Base-by-base conservation (phyloP, 139 green algal genomes). In the Picochlorum costavermella region DNA sequence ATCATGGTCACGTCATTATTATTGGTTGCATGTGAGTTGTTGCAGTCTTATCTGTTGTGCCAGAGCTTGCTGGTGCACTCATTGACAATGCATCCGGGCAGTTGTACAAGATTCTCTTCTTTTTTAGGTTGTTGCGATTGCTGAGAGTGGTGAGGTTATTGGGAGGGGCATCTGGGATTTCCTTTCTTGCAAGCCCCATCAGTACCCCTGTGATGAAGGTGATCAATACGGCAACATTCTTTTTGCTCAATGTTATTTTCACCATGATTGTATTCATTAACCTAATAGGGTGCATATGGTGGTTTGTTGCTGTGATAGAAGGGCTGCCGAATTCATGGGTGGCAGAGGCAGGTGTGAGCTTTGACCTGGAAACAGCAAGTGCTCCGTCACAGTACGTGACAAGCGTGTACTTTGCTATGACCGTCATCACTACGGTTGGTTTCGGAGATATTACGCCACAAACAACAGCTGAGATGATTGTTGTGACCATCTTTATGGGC, bases 361-460 rank as follows among this genome's bases (percentile, higher is more conserved):
- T 56, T 40, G 25, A 43, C 0, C 23, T 59, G 11, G 60, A 66
- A 43, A 25, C 14, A 23, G 25, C 36, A 31, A 13, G 14, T 20
- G 48, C 51, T 43, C 31, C 60, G 10, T 43, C 36, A 16, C 29
- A 25, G 26, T 66, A 57, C 43, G n/a, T 66, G 13, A 43, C 36
- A 20, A 26, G 28, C 5, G 14, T 66, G 13, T 70, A 70, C 1
- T 70, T 64, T 16, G 23, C 48, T 13, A 30, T 70, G 36, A 63
- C 63, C 23, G 31, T 45, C 4, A 17, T 70, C 2, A 64, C 63
- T 6, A 70, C 63, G 13, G 63, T 70, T 51, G 63, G 63, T 30
- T 70, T 62, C 20, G 63, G 63, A 37, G 63, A 70, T 61, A 64
- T 70, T 1, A 56, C 50, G 8, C 20, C 63, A 23, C 8, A 26